Percentiles rank a stretch among this genome's conserved stretches.
These are phyloP conservation scores for Lyophyllum atratum DNA, from an alignment of 768 basidiomycete species.

Conservation along the genomic window DNA sequence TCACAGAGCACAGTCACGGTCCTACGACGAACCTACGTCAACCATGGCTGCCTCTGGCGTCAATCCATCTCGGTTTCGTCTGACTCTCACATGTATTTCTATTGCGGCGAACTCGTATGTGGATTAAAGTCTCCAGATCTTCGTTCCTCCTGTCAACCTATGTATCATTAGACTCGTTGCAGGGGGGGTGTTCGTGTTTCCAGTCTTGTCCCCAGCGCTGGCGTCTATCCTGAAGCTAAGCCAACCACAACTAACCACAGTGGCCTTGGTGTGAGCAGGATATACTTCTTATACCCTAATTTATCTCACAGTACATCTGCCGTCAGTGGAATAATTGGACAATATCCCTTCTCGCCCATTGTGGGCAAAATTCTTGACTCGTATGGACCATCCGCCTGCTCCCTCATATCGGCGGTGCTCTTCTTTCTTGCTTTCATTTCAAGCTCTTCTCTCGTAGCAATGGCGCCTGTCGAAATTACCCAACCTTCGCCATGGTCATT, in stretches of 20 bases:
- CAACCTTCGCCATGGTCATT: conserved; percentile 47
- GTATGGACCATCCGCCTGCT: conserved; percentile 69
- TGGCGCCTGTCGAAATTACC: conserved; percentile 38
- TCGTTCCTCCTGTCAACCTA: background rate
- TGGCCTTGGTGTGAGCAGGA: conserved; percentile 67
- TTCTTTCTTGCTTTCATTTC: conserved; percentile 63
- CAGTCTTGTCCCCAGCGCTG: conserved; percentile 67
- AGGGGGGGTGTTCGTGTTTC: conserved; percentile 81
- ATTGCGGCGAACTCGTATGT: conserved; percentile 68
- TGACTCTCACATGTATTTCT: conserved; percentile 43
- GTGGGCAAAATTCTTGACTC: conserved; percentile 70
- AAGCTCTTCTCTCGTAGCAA: conserved; percentile 61
- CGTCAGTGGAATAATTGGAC: conserved; percentile 75
- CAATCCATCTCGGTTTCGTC: conserved; percentile 1
- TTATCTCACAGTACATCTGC: conserved; percentile 2
- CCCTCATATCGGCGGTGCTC: conserved; percentile 58
- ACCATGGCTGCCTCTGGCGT: conserved; percentile 2
- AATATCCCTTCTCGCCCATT: conserved; percentile 74
- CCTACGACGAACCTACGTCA: background rate
- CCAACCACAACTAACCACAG: conserved; percentile 78
- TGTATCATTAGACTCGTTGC: conserved; percentile 57
- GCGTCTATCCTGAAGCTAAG: conserved; percentile 60
- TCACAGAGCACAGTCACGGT: background rate
- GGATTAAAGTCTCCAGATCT: background rate
- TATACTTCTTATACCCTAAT: background rate